These are phyloP conservation scores for Suhomyces maxii DNA, from an alignment of 1,139 yeast genomes.

Conservation along the genomic window DNA sequence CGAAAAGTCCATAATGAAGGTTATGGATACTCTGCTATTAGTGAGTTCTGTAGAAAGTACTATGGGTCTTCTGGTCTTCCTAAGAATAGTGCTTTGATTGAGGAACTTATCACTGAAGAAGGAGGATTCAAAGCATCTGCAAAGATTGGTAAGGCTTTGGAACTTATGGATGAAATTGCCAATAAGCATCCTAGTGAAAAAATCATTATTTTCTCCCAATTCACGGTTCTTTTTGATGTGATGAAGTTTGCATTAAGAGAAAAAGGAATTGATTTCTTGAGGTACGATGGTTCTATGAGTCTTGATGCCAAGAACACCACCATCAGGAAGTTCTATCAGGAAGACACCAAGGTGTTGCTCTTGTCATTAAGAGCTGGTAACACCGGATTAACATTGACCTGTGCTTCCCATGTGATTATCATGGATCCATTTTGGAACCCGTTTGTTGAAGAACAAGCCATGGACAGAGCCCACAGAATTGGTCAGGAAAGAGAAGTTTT, in stretches of 20 bases:
- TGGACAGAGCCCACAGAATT: conserved; percentile 91
- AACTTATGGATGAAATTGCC: conserved; percentile 45
- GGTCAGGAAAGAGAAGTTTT: conserved; percentile 79
- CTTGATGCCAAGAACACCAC: conserved; percentile 62
- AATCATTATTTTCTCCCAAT: conserved; percentile 79
- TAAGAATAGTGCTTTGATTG: conserved; percentile 22
- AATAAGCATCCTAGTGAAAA: conserved; percentile 54
- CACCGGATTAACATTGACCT: conserved; percentile 87
- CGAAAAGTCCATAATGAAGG: conserved; percentile 43
- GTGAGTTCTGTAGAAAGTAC: conserved; percentile 12
- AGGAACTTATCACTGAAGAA: conserved; percentile 29
- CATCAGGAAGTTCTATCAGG: conserved; percentile 63
- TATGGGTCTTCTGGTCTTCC: conserved; percentile 2
- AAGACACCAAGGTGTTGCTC: conserved; percentile 54
- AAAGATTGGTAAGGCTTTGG: conserved; percentile 53
- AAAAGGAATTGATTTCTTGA: conserved; percentile 49
- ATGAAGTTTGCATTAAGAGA: conserved; percentile 56
- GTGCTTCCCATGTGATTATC: conserved; percentile 87
- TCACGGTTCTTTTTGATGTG: conserved; percentile 74
- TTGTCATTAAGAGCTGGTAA: conserved; percentile 89
- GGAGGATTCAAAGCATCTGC: conserved; percentile 50
- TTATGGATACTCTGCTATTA: conserved; percentile 12
- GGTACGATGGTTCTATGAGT: conserved; percentile 84
- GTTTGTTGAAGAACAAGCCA: conserved; percentile 92
- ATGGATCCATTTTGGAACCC: conserved; percentile 98